Conservation (phyloP, 495 filamentous ascomycete species). For the Aspergillus nidulans region DNA sequence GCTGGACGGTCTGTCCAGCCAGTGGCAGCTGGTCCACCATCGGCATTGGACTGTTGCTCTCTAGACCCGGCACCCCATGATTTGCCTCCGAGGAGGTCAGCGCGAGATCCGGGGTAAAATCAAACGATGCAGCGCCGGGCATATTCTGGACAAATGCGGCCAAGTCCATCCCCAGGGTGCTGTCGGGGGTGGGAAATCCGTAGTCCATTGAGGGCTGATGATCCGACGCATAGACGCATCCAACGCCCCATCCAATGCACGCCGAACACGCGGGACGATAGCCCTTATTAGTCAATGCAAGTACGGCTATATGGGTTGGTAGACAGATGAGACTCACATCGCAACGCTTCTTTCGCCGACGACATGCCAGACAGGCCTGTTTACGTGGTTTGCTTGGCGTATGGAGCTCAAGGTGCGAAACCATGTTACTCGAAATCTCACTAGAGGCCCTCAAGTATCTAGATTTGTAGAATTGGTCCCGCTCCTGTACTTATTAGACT, state of each 20-base stretch:
- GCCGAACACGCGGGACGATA: not conserved
- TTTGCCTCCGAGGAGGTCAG: not conserved
- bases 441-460: too few relatives aligned
- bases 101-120: not conserved
- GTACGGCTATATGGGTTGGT: not conserved
- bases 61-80: not conserved
- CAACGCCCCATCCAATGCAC: not conserved
- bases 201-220: not conserved
- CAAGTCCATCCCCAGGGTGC: not conserved
- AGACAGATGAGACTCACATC: slow-evolving; percentile 1
- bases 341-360: slow-evolving; percentile 5
- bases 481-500: too few relatives aligned
- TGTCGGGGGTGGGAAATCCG: slow-evolving; percentile 1
- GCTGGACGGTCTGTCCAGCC: not conserved
- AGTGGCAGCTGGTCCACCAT: not conserved
- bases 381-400: not conserved
- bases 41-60: not conserved
- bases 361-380: not conserved
- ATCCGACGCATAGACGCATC: not conserved
- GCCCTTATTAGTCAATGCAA: not conserved
- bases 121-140: not conserved
- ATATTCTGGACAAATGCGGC: not conserved
- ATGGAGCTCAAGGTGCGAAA: too few relatives aligned
- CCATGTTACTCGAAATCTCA: too few relatives aligned
- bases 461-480: too few relatives aligned